phyloP scores from a whole-genome alignment of 768 basidiomycete genomes.

The Russula lepida region DNA sequence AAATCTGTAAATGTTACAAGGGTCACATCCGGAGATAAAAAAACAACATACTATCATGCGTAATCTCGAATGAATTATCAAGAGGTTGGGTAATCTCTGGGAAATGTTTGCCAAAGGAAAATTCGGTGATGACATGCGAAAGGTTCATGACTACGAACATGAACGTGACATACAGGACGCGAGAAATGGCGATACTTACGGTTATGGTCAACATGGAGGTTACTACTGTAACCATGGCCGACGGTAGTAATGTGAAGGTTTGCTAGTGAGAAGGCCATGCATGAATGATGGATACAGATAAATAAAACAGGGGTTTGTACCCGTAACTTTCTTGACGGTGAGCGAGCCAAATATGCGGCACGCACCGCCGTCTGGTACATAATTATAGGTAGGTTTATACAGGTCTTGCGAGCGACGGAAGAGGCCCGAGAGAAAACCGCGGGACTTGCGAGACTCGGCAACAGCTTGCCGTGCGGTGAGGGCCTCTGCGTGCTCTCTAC shows the following conservation, averaged over 20 bases:
- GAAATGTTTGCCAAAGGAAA: slow-evolving; percentile 94
- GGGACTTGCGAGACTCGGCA: slow-evolving; percentile 63
- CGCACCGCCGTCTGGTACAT: slow-evolving; percentile 59
- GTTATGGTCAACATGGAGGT: slow-evolving; percentile 79
- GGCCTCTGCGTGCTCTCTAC: slow-evolving; percentile 52
- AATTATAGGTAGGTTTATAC: slow-evolving; percentile 69
- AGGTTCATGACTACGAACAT: slow-evolving; percentile 80
- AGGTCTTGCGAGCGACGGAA: slow-evolving; percentile 36
- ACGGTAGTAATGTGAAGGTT: slow-evolving; percentile 93
- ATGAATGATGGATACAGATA: background rate
- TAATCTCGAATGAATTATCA: slow-evolving; percentile 78
- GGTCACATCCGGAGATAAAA: background rate
- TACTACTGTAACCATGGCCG: slow-evolving; percentile 88
- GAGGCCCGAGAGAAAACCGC: slow-evolving; percentile 59
- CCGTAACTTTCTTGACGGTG: slow-evolving; percentile 82
- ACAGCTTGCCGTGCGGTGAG: slow-evolving; percentile 66
- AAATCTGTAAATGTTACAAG: slow-evolving; percentile 46
- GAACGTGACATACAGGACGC: background rate
- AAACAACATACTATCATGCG: slow-evolving; percentile 51
- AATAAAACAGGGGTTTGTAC: slow-evolving; percentile 29
- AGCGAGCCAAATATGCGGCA: slow-evolving; percentile 84
- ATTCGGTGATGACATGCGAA: slow-evolving; percentile 92
- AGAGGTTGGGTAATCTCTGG: slow-evolving; percentile 93
- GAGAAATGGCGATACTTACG: slow-evolving; percentile 39
- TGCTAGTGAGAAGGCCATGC: slow-evolving; percentile 33